phyloP scores from a whole-genome alignment of 2,329 filamentous ascomycete species.

The Xylariaceae sp. region DNA sequence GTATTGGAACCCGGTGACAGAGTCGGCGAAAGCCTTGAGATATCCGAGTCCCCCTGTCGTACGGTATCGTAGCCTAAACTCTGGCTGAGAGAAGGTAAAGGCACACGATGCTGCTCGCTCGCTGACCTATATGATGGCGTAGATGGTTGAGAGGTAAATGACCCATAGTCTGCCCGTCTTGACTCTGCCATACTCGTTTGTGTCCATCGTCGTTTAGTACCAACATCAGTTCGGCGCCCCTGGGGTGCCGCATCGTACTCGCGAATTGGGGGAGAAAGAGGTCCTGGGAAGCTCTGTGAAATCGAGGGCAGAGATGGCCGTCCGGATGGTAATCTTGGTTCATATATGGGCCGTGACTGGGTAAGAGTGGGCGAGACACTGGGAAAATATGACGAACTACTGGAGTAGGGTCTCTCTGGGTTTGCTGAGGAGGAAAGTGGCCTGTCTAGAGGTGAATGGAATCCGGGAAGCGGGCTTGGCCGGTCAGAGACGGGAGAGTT shows the following conservation, averaged over 20 bases:
- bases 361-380: constrained; percentile 34
- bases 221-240: constrained; percentile 20
- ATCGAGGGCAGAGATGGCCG: constrained; percentile 32
- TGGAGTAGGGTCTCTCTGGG: constrained; percentile 37
- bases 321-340: constrained; percentile 42
- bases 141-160: constrained; percentile 43
- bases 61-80: constrained; percentile 27
- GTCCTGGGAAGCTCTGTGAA: constrained; percentile 37
- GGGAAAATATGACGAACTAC: constrained; percentile 45
- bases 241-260: constrained; percentile 34
- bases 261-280: constrained; percentile 43
- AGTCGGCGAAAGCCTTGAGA: constrained; percentile 27
- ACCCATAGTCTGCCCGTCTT: constrained; percentile 42
- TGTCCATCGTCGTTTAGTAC: constrained; percentile 33
- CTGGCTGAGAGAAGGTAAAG: constrained; percentile 24
- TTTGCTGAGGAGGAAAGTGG: constrained; percentile 37
- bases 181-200: constrained; percentile 42
- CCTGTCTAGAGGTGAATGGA: constrained; percentile 45
- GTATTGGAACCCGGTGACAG: constrained; percentile 31
- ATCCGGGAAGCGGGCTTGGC: constrained; percentile 37
- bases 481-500: constrained; percentile 46
- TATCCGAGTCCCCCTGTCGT: constrained; percentile 21
- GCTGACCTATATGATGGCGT: constrained; percentile 26
- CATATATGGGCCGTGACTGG: constrained; percentile 45
- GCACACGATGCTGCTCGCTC: constrained; percentile 20